A percentile compares a stretch with the other conserved stretches of the same genome.
Conservation (phyloP, 345 rosid genomes). For the Capsella bursapastoris region DNA sequence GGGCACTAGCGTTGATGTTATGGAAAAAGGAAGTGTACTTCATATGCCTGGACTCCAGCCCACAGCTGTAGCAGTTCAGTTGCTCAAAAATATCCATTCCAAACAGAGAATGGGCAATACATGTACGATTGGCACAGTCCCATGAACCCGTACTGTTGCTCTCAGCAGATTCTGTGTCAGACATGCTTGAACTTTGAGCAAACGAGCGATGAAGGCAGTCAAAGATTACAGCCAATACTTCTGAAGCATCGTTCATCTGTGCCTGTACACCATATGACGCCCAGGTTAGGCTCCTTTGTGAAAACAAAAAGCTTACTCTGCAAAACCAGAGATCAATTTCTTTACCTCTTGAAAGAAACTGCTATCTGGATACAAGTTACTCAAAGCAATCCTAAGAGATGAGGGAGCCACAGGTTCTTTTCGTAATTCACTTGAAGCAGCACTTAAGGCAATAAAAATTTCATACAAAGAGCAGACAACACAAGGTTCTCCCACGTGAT, state of each 20-base stretch:
- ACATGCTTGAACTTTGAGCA: slow-evolving; percentile 56
- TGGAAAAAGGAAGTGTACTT: slow-evolving; percentile 94
- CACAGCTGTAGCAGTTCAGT: slow-evolving; percentile 81
- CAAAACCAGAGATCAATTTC: slow-evolving; percentile 10
- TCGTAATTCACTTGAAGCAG: slow-evolving; percentile 57
- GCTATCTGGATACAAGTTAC: slow-evolving; percentile 90
- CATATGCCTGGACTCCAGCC: slow-evolving; percentile 83
- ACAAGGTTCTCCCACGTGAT: slow-evolving; percentile 95
- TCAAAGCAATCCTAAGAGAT: slow-evolving; percentile 80
- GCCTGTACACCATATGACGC: slow-evolving; percentile 57
- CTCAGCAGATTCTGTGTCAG: slow-evolving; percentile 67
- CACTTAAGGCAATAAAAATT: slow-evolving; percentile 68
- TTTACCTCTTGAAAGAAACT: slow-evolving; percentile 92
- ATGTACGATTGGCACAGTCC: slow-evolving; percentile 76
- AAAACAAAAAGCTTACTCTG: background rate
- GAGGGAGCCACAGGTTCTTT: slow-evolving; percentile 90
- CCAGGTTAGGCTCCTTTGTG: slow-evolving; percentile 19
- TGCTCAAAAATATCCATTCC: slow-evolving; percentile 88
- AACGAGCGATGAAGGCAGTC: slow-evolving; percentile 92
- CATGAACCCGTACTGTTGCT: slow-evolving; percentile 69
- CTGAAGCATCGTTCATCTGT: slow-evolving; percentile 99
- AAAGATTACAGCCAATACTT: slow-evolving; percentile 87
- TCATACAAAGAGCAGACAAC: slow-evolving; percentile 85
- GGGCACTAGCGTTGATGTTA: slow-evolving; percentile 89
- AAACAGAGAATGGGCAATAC: slow-evolving; percentile 85